Conservation (phyloP, 306 rosid species). For the Elaeagnus macrophylla region DNA sequence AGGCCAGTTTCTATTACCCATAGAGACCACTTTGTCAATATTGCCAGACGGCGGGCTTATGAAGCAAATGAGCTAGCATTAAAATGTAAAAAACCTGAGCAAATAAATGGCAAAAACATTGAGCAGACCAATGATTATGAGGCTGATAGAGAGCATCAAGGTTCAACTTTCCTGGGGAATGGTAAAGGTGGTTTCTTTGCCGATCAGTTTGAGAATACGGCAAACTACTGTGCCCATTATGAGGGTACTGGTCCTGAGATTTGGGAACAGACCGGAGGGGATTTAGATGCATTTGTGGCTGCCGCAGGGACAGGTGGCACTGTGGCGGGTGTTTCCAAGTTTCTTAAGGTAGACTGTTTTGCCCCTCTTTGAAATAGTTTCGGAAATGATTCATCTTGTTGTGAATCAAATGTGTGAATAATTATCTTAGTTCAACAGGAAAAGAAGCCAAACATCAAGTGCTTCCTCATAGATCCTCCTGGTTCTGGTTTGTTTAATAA, state of each 20-base stretch:
- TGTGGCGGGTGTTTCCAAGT: constrained; percentile 69
- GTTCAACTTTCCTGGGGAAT: constrained; percentile 22
- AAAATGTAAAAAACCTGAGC: constrained; percentile 24
- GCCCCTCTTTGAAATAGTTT: constrained; percentile 5
- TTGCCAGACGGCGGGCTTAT: constrained; percentile 67
- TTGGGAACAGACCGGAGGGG: constrained; percentile 71
- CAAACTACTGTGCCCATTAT: constrained; percentile 76
- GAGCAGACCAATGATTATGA: constrained; percentile 31
- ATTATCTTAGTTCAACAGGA: constrained; percentile 40
- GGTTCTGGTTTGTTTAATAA: constrained; percentile 90
- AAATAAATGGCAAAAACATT: constrained; percentile 19
- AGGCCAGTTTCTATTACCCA: constrained; percentile 89
- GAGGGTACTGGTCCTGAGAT: constrained; percentile 93
- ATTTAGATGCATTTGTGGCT: constrained; percentile 71
- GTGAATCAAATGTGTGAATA: constrained; percentile 11
- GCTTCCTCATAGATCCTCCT: constrained; percentile 85
- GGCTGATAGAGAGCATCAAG: constrained; percentile 24
- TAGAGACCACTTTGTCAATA: constrained; percentile 76
- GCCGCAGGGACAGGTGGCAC: constrained; percentile 98
- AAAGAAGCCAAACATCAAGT: constrained; percentile 60
- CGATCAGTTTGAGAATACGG: constrained; percentile 85
- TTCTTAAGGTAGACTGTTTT: constrained; percentile 36
- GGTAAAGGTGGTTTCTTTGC: constrained; percentile 86
- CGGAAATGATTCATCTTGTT: constrained; percentile 1
- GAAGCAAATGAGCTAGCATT: constrained; percentile 63